These are phyloP conservation scores for Linanthus parryae DNA, from an alignment of 148 eudicot genomes.

Conservation along the genomic window DNA sequence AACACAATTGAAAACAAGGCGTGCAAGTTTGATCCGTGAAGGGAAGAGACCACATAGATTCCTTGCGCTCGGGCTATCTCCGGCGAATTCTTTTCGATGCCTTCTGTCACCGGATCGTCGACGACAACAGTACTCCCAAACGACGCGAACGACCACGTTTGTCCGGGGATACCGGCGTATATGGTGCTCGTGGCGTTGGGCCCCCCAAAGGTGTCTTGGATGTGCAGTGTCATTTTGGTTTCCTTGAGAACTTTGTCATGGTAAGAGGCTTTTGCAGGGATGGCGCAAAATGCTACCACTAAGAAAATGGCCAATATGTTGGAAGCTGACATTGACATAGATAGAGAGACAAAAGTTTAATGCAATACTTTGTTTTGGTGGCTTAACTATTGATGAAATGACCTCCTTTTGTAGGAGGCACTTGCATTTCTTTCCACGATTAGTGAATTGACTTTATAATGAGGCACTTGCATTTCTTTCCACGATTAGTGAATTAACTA, in stretches of 20 bases:
- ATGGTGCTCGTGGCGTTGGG: background rate
- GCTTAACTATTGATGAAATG: no score
- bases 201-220: background rate
- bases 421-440: no score
- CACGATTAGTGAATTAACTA: no score
- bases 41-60: background rate
- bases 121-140: background rate
- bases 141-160: background rate
- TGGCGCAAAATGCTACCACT: background rate
- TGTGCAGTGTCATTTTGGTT: slow-evolving; percentile 5
- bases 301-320: background rate
- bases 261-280: no score
- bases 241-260: no score
- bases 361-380: no score
- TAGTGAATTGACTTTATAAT: no score
- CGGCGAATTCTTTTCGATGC: background rate
- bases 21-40: background rate
- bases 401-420: no score
- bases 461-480: no score
- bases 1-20: slow-evolving; percentile 6
- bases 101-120: background rate
- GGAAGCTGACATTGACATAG: no score
- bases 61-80: slow-evolving; percentile 5
- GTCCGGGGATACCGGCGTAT: slow-evolving; percentile 1
- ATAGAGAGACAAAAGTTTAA: no score